Evolutionary conservation across 306 rosid genomes (phyloP), one percentile per base, ranked within the genome.

Genomic region (Sicyos edulis): DNA sequence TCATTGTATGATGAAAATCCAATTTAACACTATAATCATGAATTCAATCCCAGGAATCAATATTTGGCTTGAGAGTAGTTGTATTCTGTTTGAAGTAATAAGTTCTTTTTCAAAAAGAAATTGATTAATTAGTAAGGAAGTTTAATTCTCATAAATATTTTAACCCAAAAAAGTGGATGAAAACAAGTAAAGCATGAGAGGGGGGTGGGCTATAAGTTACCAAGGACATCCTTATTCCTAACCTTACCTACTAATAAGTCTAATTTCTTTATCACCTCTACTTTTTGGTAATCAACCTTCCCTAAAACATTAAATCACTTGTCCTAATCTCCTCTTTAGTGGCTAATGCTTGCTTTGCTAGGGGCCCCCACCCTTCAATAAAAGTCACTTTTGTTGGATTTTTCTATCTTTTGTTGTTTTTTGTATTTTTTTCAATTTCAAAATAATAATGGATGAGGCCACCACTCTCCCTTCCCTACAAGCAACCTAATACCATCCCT

Each of bases 261-360:
- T 82, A 77, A 76, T 65, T 57, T 77, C 77, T 74, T n/a, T n/a
- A n/a, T 81, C 76, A 80, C 84, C 83, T 83, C 88, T 74, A 74
- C 83, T 85, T 71, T 69, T 77, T 78, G 78, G 26, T 79, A 83
- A 83, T 80, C 82, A 81, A 81, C 79, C 79, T 63, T 83, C 84
- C 75, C 86, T 88, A 82, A 82, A 92, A 67, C 79, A 67, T 83
- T 75, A 89, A 86, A 88, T 86, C 85, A 88, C 85, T 86, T 68
- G 69, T 80, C 80, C 80, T 85, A 88, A 92, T 86, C 83, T 83
- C 83, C 88, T 76, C 86, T 89, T 29, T 89, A 89, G 80, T 89
- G 79, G 82, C 82, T 83, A 89, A 87, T 87, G 82, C 74, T 82
- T 85, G 83, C 66, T 82, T 74, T 83, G 86, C 37, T 77, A 40